These are phyloP conservation scores for Ophiorrhiza pumila DNA, from an alignment of 257 asterid genomes.

Conservation along the genomic window DNA sequence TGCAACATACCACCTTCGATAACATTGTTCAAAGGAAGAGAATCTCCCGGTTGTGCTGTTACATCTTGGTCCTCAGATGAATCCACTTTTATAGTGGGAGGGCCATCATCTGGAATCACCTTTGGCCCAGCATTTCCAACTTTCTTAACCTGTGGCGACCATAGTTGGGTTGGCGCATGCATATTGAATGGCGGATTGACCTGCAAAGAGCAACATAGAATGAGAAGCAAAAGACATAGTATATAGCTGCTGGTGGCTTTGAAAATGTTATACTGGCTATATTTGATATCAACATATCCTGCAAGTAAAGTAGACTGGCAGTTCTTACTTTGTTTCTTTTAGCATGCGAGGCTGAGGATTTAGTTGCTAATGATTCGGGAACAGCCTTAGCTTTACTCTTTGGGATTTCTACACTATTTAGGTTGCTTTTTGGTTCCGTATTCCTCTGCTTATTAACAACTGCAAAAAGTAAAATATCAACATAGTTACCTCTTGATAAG, in stretches of 20 bases:
- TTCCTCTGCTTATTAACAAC: constrained; percentile 42
- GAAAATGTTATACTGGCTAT: constrained; percentile 8
- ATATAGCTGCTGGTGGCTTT: background rate
- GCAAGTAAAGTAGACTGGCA: constrained; percentile 1
- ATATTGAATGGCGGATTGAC: constrained; percentile 35
- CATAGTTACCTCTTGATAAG: background rate
- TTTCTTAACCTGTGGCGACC: constrained; percentile 32
- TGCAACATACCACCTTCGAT: constrained; percentile 33
- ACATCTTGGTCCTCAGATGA: constrained; percentile 35
- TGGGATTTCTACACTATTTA: constrained; percentile 36
- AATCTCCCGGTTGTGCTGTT: constrained; percentile 24
- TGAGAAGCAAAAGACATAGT: background rate
- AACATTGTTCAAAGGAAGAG: constrained; percentile 35
- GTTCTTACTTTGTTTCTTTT: constrained; percentile 52
- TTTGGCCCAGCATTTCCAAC: constrained; percentile 32
- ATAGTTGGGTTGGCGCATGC: constrained; percentile 30
- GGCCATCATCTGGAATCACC: constrained; percentile 31
- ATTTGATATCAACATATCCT: background rate
- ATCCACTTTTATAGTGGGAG: constrained; percentile 27
- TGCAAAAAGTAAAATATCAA: constrained; percentile 28
- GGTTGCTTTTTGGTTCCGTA: constrained; percentile 40
- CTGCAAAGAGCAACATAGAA: constrained; percentile 29
- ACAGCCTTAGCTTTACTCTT: constrained; percentile 38
- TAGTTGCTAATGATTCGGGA: constrained; percentile 24
- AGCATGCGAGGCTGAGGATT: constrained; percentile 30